phyloP scores from a whole-genome alignment of 345 rosid genomes.

The Xanthoceras sorbifolium region DNA sequence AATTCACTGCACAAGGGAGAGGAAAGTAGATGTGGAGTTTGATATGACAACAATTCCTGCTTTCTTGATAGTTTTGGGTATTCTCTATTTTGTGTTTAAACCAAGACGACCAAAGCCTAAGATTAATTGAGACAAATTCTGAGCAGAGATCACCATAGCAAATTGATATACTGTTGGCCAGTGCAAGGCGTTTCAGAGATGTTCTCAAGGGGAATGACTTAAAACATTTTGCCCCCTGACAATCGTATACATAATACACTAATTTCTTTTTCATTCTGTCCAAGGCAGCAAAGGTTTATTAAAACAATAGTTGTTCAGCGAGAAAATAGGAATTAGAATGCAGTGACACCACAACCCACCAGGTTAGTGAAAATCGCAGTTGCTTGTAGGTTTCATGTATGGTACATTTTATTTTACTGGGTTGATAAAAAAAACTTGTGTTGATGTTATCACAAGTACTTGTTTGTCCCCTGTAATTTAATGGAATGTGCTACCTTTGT shows the following conservation, averaged over 20 bases:
- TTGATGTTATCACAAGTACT: background rate
- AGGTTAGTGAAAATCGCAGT: background rate
- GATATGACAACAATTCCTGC: conserved; percentile 91
- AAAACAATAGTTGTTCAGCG: background rate
- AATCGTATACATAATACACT: conserved; percentile 2
- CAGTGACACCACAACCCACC: background rate
- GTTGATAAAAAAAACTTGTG: background rate
- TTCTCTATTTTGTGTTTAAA: conserved; percentile 65
- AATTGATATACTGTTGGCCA: conserved; percentile 1
- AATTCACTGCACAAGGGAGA: conserved; percentile 79
- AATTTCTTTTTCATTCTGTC: background rate
- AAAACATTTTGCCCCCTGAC: background rate
- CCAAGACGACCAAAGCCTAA: conserved; percentile 91
- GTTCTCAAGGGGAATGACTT: conserved; percentile 9
- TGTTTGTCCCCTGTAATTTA: background rate
- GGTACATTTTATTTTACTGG: background rate
- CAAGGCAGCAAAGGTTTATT: conserved; percentile 1
- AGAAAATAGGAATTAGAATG: conserved; percentile 8
- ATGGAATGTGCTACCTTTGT: background rate
- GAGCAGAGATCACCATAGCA: background rate
- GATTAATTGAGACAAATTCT: conserved; percentile 56
- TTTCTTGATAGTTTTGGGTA: conserved; percentile 56
- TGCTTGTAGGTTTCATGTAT: conserved; percentile 11
- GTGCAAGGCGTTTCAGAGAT: background rate
- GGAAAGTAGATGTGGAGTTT: conserved; percentile 70